phyloP scores from a whole-genome alignment of 441 rosid genomes.

The Populus hybrid region DNA sequence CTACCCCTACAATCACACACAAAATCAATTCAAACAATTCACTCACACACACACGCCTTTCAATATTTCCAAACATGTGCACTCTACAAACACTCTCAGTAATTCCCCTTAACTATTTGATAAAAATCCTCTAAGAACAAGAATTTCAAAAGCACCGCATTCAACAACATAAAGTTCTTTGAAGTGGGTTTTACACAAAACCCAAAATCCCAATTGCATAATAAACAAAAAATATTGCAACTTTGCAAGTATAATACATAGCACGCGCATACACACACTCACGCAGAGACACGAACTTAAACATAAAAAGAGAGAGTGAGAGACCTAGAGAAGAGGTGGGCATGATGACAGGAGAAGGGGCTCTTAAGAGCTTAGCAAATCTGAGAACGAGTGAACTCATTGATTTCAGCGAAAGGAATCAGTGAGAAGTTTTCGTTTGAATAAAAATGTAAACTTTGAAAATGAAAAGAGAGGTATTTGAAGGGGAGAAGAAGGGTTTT shows the following conservation, averaged over 20 bases:
- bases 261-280: neutral
- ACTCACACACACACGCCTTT: neutral
- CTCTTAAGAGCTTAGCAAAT: slow-evolving; percentile 33
- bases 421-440: neutral
- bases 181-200: neutral
- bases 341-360: slow-evolving; percentile 20
- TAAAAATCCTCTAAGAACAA: slow-evolving; percentile 15
- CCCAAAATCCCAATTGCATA: neutral
- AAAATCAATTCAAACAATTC: slow-evolving; percentile 3
- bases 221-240: neutral
- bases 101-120: slow-evolving; percentile 12
- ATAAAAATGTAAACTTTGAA: no score
- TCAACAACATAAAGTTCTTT: neutral
- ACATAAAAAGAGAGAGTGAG: slow-evolving; percentile 1
- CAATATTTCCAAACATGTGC: neutral
- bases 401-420: neutral
- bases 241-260: neutral
- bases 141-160: neutral
- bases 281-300: neutral
- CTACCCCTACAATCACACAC: slow-evolving; percentile 29
- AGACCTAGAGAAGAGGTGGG: slow-evolving; percentile 25
- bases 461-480: neutral
- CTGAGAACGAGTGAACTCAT: slow-evolving; percentile 19
- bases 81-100: neutral
- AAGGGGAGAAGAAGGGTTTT: slow-evolving; percentile 33